A percentile compares a stretch with the other conserved stretches of the same genome.
phyloP scores from a whole-genome alignment of 768 basidiomycete genomes.

The Lentinula raphanica region DNA sequence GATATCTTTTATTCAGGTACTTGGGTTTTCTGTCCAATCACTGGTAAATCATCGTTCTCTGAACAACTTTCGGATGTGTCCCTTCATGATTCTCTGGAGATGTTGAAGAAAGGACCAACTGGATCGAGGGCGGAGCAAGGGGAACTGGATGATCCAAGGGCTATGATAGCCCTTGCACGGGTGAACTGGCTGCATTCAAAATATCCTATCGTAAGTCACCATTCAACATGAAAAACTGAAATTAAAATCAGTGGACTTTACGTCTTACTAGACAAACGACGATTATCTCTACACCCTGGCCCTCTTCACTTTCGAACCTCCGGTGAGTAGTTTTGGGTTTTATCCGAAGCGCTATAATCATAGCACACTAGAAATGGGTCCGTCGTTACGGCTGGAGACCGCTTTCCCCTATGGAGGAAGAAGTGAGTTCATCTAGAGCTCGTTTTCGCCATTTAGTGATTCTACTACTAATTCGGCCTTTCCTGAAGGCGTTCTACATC shows the following conservation, averaged over 20 bases:
- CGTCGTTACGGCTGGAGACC: slow-evolving; percentile 39
- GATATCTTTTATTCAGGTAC: slow-evolving; percentile 22
- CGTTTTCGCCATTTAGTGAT: background rate
- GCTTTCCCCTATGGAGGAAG: slow-evolving; percentile 37
- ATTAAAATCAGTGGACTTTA: background rate
- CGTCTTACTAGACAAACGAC: slow-evolving; percentile 27
- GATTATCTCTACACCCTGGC: slow-evolving; percentile 38
- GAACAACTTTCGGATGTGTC: background rate
- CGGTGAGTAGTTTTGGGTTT: slow-evolving; percentile 25
- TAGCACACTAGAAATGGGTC: slow-evolving; percentile 29
- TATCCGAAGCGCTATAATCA: no score
- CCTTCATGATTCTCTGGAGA: background rate
- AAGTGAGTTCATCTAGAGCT: slow-evolving; percentile 26
- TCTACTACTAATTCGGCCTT: background rate
- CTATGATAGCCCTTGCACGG: slow-evolving; percentile 34
- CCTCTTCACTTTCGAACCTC: slow-evolving; percentile 33
- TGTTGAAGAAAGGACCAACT: background rate
- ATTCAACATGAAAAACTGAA: no score
- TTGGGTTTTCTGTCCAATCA: slow-evolving; percentile 29
- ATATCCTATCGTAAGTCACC: slow-evolving; percentile 32
- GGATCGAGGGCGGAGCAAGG: background rate
- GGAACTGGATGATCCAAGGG: slow-evolving; percentile 31
- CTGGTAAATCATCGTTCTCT: slow-evolving; percentile 6
- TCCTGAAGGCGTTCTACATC: slow-evolving; percentile 28
- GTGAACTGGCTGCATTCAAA: slow-evolving; percentile 39